Evolutionary conservation across 2,329 filamentous ascomycete genomes (phyloP), one percentile per base, ranked within the genome.

Genomic region (Hypoxylon sp.): DNA sequence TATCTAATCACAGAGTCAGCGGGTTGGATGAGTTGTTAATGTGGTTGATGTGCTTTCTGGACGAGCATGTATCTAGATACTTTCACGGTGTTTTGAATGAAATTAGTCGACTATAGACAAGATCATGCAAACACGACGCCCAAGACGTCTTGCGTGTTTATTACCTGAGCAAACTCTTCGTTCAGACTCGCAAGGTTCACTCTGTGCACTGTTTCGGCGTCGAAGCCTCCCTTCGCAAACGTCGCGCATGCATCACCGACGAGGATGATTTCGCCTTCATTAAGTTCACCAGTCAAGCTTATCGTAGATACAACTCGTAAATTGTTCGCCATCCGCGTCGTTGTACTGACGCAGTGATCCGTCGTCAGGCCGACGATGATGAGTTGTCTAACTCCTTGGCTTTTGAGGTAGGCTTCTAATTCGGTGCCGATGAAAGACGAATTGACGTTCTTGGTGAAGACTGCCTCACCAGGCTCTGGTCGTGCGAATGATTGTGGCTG

Each of bases 311-410:
- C 79, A 14, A 85, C 80, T 4, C 79, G 78, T 46, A 85, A 59
- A 66, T 86, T 85, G 17, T 76, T 80, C 0, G 83, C 83, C 82
- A 85, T 84, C 6, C 84, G 80, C 24, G 80, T 79, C 1, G 81
- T 82, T 3, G 83, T 85, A 63, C 80, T 83, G 13, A 86, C 82
- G 58, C 83, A 86, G 67, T 85, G 83, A 72, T 85, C 84, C 37
- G 83, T 84, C 3, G 81, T 83, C 62, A 85, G 65, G 0, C 83
- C 84, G 1, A 75, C 76, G 29, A 85, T 71, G 17, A 84, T 63
- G 0, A 84, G 74, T 63, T 83, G 81, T 9, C 78, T 64, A 14
- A 83, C 75, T 0, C 70, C 74, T 13, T 76, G 75, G 2, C 68
- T 65, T 4, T 78, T 75, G 22, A 86, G 68, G 31, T 78, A 72